Conservation (phyloP, 352 stramenopile species). For the Phytophthora uliginosa region DNA sequence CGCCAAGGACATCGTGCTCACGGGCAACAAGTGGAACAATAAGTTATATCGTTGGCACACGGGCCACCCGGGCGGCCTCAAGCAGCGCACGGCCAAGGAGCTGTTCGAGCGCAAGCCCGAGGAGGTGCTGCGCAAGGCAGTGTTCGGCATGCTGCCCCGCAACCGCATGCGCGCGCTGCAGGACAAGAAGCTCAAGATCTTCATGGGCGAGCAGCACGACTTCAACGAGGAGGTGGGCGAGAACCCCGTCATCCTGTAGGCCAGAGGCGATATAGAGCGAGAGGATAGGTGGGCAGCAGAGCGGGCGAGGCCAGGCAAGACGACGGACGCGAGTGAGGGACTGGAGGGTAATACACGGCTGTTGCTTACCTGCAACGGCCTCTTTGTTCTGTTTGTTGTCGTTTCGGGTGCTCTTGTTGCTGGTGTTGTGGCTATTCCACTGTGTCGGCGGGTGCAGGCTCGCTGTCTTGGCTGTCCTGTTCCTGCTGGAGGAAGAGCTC, state of each 20-base stretch:
- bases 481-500: slow-evolving; percentile 10
- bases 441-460: neutral
- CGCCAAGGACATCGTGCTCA: slow-evolving; percentile 96
- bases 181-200: slow-evolving; percentile 98
- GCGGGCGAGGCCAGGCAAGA: neutral
- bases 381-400: slow-evolving; percentile 11
- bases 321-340: neutral
- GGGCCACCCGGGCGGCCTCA: slow-evolving; percentile 97
- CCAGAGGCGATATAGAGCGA: slow-evolving; percentile 31
- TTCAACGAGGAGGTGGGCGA: slow-evolving; percentile 91
- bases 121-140: slow-evolving; percentile 96
- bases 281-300: neutral
- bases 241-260: slow-evolving; percentile 86
- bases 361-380: slow-evolving; percentile 9
- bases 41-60: slow-evolving; percentile 99
- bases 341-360: slow-evolving; percentile 24
- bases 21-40: slow-evolving; percentile 97
- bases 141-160: slow-evolving; percentile 98
- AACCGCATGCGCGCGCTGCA: slow-evolving; percentile 97
- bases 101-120: slow-evolving; percentile 96
- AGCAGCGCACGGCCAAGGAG: slow-evolving; percentile 95
- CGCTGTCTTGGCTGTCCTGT: slow-evolving; percentile 8
- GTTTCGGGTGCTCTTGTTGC: neutral
- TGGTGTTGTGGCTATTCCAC: slow-evolving; percentile 10
- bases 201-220: slow-evolving; percentile 94